Evolutionary conservation across 148 eudicot species (phyloP).

Genomic region (Rhododendron ovatum): DNA sequence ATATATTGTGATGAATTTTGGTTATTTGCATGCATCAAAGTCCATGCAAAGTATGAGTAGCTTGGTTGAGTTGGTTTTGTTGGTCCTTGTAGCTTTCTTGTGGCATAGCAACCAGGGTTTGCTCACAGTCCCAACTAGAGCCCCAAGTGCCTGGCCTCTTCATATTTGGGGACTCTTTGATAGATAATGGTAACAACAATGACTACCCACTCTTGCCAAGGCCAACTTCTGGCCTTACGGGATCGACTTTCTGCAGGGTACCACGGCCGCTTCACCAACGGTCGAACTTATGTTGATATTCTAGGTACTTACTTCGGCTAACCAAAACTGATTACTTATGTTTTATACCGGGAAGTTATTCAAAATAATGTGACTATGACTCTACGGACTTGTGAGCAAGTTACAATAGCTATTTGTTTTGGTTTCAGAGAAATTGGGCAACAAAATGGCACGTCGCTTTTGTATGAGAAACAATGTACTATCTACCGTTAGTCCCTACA

Average conservation of each 20-base stretch:
- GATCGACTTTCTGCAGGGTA: constrained; percentile 60
- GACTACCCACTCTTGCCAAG: constrained; percentile 54
- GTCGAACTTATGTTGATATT: constrained; percentile 61
- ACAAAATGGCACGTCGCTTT: not conserved
- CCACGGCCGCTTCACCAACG: constrained; percentile 72
- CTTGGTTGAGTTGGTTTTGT: not conserved
- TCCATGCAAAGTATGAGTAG: not conserved
- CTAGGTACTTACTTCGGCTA: constrained; percentile 28
- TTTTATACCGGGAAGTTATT: not conserved
- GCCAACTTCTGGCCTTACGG: constrained; percentile 78
- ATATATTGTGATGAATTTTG: not conserved
- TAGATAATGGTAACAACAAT: constrained; percentile 83
- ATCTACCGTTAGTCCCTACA: no score
- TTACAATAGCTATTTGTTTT: not conserved
- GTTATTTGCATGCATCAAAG: not conserved
- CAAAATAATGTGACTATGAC: not conserved
- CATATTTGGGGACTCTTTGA: constrained; percentile 78
- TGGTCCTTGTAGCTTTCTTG: constrained; percentile 10
- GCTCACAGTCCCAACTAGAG: constrained; percentile 18
- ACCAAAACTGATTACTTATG: not conserved
- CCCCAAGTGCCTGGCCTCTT: constrained; percentile 52
- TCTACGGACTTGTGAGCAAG: not conserved
- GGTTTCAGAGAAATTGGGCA: not conserved
- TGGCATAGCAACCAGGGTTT: constrained; percentile 2
- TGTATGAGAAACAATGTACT: not conserved